These are phyloP conservation scores for Phytophthora sp. DNA, from an alignment of 352 stramenopile genomes.

Conservation along the genomic window DNA sequence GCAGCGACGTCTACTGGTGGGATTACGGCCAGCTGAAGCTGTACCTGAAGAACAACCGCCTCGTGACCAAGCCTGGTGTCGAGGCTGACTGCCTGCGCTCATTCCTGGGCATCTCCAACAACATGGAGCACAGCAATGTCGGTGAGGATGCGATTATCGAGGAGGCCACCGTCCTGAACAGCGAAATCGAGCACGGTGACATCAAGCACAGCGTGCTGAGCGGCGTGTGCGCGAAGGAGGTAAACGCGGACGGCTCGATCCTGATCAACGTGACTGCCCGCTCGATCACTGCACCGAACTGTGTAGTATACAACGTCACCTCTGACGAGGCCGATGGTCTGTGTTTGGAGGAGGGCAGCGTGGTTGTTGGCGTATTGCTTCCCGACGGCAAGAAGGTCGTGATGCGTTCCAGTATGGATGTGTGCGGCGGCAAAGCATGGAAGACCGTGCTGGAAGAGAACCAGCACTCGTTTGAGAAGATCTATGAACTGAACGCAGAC, in stretches of 20 bases:
- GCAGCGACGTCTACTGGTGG: conserved; percentile 97
- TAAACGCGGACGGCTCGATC: conserved; percentile 95
- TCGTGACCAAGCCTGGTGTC: conserved; percentile 90
- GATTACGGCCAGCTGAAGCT: conserved; percentile 98
- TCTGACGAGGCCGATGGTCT: conserved; percentile 91
- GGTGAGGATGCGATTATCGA: conserved; percentile 63
- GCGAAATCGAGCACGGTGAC: conserved; percentile 64
- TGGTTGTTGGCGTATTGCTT: conserved; percentile 94
- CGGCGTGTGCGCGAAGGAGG: conserved; percentile 87
- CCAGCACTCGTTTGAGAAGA: conserved; percentile 94
- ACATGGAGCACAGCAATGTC: conserved; percentile 77
- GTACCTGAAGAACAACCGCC: conserved; percentile 97
- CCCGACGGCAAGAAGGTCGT: conserved; percentile 92
- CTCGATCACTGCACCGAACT: conserved; percentile 94
- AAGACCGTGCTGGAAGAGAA: conserved; percentile 94
- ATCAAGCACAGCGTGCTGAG: conserved; percentile 90
- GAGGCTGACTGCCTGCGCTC: conserved; percentile 80
- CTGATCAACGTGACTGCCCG: conserved; percentile 98
- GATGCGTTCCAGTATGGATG: conserved; percentile 92
- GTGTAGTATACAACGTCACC: conserved; percentile 98
- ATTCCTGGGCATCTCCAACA: conserved; percentile 85
- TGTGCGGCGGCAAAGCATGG: conserved; percentile 95
- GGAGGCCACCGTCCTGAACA: conserved; percentile 81
- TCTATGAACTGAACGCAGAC: conserved; percentile 94
- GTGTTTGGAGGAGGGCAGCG: conserved; percentile 91